Percentiles rank a stretch among this genome's conserved stretches.
phyloP scores from a whole-genome alignment of 805 yeast genomes.

The Starmerella scarabaei region DNA sequence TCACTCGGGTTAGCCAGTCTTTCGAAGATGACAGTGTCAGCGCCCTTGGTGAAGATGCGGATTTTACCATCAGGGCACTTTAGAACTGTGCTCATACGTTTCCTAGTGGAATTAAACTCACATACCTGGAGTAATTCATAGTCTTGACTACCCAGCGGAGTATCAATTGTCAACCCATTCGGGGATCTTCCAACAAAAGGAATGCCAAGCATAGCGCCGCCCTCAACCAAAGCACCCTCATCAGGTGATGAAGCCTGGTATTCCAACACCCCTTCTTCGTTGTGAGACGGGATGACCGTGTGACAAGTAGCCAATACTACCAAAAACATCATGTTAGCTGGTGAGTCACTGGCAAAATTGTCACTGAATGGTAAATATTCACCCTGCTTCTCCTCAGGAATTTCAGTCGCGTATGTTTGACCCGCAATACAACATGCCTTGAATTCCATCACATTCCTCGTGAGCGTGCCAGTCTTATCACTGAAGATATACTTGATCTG shows the following conservation, averaged over 20 bases:
- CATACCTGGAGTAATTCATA: slow-evolving; percentile 81
- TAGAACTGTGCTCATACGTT: slow-evolving; percentile 92
- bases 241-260: slow-evolving; percentile 99
- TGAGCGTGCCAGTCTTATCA: slow-evolving; percentile 94
- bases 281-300: slow-evolving; percentile 88
- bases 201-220: slow-evolving; percentile 83
- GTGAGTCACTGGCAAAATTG: background rate
- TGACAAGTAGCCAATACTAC: slow-evolving; percentile 85
- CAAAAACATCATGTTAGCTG: slow-evolving; percentile 49
- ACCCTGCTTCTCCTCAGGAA: slow-evolving; percentile 87
- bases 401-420: slow-evolving; percentile 67
- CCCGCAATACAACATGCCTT: slow-evolving; percentile 91
- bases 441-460: slow-evolving; percentile 94
- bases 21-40: slow-evolving; percentile 89
- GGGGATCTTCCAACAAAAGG: slow-evolving; percentile 79
- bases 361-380: slow-evolving; percentile 45
- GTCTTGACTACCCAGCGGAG: slow-evolving; percentile 36
- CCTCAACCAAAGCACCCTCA: slow-evolving; percentile 96
- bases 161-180: slow-evolving; percentile 54
- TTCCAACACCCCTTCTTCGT: slow-evolving; percentile 42
- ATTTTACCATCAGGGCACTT: slow-evolving; percentile 89
- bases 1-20: slow-evolving; percentile 40
- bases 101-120: slow-evolving; percentile 94
- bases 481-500: slow-evolving; percentile 93
- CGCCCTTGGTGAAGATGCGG: slow-evolving; percentile 87